Evolutionary conservation across 1,284 basidiomycete species (phyloP).

Genomic region (Cutaneotrichosporon dermatis): DNA sequence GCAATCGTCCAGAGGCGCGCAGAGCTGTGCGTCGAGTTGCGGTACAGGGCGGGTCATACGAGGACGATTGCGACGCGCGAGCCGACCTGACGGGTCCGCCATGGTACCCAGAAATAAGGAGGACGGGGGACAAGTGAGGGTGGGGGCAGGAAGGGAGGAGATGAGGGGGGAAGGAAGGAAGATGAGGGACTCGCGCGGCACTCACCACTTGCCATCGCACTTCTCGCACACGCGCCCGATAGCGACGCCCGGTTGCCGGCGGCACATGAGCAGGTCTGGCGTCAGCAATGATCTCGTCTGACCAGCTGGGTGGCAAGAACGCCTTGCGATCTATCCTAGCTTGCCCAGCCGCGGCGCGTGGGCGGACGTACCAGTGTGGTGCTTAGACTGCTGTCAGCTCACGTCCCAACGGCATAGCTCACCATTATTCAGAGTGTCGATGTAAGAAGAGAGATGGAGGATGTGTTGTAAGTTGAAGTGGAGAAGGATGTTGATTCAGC

Average conservation of each 20-base stretch:
- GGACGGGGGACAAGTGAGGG: too few relatives aligned
- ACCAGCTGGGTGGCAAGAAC: background rate
- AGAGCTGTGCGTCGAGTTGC: too few relatives aligned
- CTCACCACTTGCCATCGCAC: slow-evolving; percentile 97
- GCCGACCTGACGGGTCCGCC: too few relatives aligned
- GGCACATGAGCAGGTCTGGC: slow-evolving; percentile 90
- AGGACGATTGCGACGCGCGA: too few relatives aligned
- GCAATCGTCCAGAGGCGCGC: too few relatives aligned
- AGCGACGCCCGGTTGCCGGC: slow-evolving; percentile 91
- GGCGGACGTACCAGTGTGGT: slow-evolving; percentile 67
- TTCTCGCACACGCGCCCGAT: slow-evolving; percentile 98
- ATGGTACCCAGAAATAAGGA: too few relatives aligned
- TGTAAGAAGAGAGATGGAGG: background rate
- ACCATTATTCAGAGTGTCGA: slow-evolving; percentile 9
- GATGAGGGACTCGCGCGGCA: slow-evolving; percentile 4
- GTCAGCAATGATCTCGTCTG: slow-evolving; percentile 7
- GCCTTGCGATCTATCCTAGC: too few relatives aligned
- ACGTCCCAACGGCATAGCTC: background rate
- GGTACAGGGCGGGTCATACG: too few relatives aligned
- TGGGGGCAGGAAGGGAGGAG: background rate
- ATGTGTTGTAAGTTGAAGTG: background rate
- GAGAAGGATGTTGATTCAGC: background rate
- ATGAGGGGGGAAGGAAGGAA: background rate
- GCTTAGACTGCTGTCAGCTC: slow-evolving; percentile 62
- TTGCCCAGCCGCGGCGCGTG: background rate